A percentile compares a stretch with the other conserved stretches of the same genome.
phyloP scores from a whole-genome alignment of 2,329 filamentous ascomycete species.

The Beauveria sp. region DNA sequence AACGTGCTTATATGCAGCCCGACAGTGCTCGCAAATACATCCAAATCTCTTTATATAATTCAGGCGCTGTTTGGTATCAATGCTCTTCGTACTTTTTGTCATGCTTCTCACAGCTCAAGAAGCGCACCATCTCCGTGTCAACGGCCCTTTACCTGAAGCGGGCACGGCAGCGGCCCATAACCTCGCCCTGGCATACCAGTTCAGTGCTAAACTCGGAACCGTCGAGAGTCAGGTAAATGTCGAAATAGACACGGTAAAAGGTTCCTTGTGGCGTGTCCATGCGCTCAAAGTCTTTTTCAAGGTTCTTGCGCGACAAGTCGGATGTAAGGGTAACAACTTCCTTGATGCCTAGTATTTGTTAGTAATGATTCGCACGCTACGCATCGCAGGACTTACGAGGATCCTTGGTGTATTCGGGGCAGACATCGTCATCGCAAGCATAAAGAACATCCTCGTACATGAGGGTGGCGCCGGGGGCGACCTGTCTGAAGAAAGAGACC shows the following conservation, averaged over 20 bases:
- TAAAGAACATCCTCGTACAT: constrained; percentile 99
- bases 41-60: constrained; percentile 1
- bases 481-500: constrained; percentile 96
- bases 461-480: constrained; percentile 89
- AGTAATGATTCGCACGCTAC: constrained; percentile 14
- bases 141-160: constrained; percentile 57
- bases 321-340: constrained; percentile 97
- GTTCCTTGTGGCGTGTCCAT: constrained; percentile 98
- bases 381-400: constrained; percentile 64
- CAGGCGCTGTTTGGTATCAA: constrained; percentile 11
- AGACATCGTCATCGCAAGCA: constrained; percentile 95
- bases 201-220: constrained; percentile 97
- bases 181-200: constrained; percentile 96
- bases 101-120: background rate
- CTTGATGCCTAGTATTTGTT: constrained; percentile 70
- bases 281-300: constrained; percentile 97
- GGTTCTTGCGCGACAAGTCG: constrained; percentile 92
- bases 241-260: constrained; percentile 78
- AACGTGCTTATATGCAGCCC: constrained; percentile 1
- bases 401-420: constrained; percentile 98
- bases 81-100: constrained; percentile 5
- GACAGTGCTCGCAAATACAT: constrained; percentile 1
- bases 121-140: background rate
- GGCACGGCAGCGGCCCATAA: constrained; percentile 94
- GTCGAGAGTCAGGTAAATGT: constrained; percentile 86